Base-by-base conservation (phyloP, 2,329 filamentous ascomycete species). In the Sarocladium brachiariae region DNA sequence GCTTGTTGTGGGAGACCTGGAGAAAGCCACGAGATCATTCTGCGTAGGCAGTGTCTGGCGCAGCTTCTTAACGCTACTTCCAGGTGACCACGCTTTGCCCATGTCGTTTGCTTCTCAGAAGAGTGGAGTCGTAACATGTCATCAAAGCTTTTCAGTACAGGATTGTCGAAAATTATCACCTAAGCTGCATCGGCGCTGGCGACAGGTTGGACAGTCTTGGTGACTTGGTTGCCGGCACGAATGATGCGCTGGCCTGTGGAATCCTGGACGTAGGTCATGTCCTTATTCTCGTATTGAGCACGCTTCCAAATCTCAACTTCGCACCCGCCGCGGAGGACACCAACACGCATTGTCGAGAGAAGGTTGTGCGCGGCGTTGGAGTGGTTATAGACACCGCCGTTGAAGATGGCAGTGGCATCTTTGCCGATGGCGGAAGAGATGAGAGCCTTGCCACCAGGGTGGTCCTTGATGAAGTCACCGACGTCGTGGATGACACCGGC, bases 231-330 rank as follows among this genome's bases (percentile, higher is more conserved):
- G 50, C 90, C 90, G 57, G 91, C 90, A 56, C 91, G 86, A 62
- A 95, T 81, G 59, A 96, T 90, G 56, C 87, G 84, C 67, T 89
- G 80, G 48, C 90, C 91, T 50, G 81, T 75, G 14, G 83, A 86
- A 65, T 96, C 91, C 66, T 88, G 90, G 66, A 89, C 80, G 58
- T 86, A 84, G 52, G 84, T 81, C 52, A 87, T 78, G 60, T 91
- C 87, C 75, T 92, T 91, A 75, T 87, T 89, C 71, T 91, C 87
- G 60, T 83, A 80, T 68, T 91, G 86, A 51, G 86, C 82, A 37
- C 87, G 84, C 80, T 93, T 93, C 89, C 89, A 95, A 70, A 93
- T 90, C 76, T 95, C 89, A 24, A 95, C 89, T 68, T 93, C 89
- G 65, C 87, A 89, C 38, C 89, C 89, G 56, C 89, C 89, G 49